A percentile compares a stretch with the other conserved stretches of the same genome.
These are phyloP conservation scores for Mycosphaerella sp. DNA, from an alignment of 2,329 filamentous ascomycete species.

Conservation along the genomic window DNA sequence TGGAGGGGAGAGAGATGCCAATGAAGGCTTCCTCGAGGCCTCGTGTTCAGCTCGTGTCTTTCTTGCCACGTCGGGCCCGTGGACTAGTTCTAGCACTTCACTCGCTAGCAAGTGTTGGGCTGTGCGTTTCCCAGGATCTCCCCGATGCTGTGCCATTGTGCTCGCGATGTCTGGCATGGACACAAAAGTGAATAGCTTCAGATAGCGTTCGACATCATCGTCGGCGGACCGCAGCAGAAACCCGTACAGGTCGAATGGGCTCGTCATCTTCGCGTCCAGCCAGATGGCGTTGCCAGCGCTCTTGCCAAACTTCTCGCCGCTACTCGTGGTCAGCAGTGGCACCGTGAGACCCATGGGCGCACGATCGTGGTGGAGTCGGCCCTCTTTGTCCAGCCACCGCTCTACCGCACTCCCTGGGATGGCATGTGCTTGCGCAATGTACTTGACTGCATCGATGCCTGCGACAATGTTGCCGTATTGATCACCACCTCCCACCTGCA, in stretches of 20 bases:
- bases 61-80: slow-evolving; percentile 61
- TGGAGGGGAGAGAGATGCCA: slow-evolving; percentile 17
- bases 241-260: slow-evolving; percentile 76
- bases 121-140: slow-evolving; percentile 62
- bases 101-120: slow-evolving; percentile 79
- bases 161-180: slow-evolving; percentile 61
- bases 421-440: slow-evolving; percentile 51
- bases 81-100: slow-evolving; percentile 74
- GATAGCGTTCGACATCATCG: slow-evolving; percentile 68
- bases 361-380: slow-evolving; percentile 37
- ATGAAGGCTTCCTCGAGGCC: slow-evolving; percentile 35
- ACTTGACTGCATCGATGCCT: slow-evolving; percentile 78
- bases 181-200: slow-evolving; percentile 88
- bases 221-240: slow-evolving; percentile 84
- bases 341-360: slow-evolving; percentile 80
- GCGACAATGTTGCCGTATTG: slow-evolving; percentile 95
- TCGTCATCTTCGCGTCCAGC: slow-evolving; percentile 78
- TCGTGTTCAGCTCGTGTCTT: slow-evolving; percentile 55
- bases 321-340: slow-evolving; percentile 76
- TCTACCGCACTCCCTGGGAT: slow-evolving; percentile 3
- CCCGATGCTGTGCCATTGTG: slow-evolving; percentile 61
- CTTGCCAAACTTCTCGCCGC: slow-evolving; percentile 90
- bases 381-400: slow-evolving; percentile 28
- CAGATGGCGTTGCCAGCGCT: slow-evolving; percentile 90
- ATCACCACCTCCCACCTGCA: slow-evolving; percentile 92